Evolutionary conservation across 257 asterid genomes (phyloP), one percentile per base, ranked within the genome.

Genomic region (Euphrasia confusa): DNA sequence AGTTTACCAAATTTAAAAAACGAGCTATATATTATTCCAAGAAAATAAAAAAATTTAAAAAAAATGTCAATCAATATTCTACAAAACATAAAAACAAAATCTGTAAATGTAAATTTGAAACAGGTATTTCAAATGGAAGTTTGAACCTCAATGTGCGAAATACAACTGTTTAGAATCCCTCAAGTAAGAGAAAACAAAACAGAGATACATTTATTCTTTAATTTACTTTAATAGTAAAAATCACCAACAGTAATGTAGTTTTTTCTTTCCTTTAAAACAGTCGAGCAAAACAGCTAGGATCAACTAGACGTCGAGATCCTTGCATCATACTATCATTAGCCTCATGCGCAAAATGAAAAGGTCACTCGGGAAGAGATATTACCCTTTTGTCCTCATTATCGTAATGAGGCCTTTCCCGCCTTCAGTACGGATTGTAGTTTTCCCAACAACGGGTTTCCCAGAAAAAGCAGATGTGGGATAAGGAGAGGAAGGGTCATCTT

Each of bases 371-470:
- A 49, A 49, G 1, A 49, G 5, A 15, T 49, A 50, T 8, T 64
- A 91, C 70, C 96, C 96, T 73, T 71, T 84, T 45, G 96, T 91
- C 71, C 94, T 79, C 88, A 86, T 82, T 14, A 88, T 88, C 14
- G 92, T 91, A 58, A 91, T 91, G 90, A 94, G 80, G 60, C 98
- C 98, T 67, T 79, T 80, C 12, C 96, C 94, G 14, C 96, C 95
- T 77, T 88, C 93, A 0, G 93, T 91, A 14, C 75, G 90, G 68
- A 91, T 88, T 73, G 83, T 91, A 27, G 96, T 91, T 78, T 88
- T 91, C 44, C 94, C 96, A 8, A 91, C 90, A 0, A 91, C 96
- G 4, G 95, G 98, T 56, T 88, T 92, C 68, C 98, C 98, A 0
- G 97, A 88, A 72, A 92, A 84, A 39, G 95, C 95, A 14, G 99